A percentile compares a stretch with the other conserved stretches of the same genome.
Evolutionary conservation across 2,329 filamentous ascomycete genomes (phyloP).

Genomic region (Verticillium nubilum): DNA sequence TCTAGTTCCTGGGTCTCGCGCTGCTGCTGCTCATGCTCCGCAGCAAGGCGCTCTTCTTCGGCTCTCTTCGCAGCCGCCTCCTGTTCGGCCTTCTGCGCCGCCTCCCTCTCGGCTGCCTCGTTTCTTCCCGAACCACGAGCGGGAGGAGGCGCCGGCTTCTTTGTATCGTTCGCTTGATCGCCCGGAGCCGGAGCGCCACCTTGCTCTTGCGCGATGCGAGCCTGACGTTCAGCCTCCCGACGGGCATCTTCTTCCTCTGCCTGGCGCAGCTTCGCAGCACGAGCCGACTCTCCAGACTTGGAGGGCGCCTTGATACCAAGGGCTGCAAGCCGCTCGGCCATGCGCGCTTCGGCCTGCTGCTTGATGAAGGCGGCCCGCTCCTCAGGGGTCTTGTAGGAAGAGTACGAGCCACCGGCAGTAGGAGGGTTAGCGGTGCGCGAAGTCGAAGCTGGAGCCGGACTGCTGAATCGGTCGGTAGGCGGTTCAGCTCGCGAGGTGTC

Average conservation of each 20-base stretch:
- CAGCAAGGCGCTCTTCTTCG: conserved; percentile 60
- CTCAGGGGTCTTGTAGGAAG: conserved; percentile 83
- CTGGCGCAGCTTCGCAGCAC: conserved; percentile 78
- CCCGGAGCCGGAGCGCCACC: conserved; percentile 51
- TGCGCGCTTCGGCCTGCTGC: conserved; percentile 92
- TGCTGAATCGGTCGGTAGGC: conserved; percentile 14
- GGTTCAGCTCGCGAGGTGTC: conserved; percentile 22
- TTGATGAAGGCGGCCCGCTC: conserved; percentile 95
- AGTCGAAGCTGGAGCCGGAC: conserved; percentile 40
- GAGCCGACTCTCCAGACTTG: conserved; percentile 73
- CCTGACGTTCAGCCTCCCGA: conserved; percentile 81
- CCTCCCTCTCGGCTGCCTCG: conserved; percentile 52
- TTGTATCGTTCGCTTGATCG: conserved; percentile 40
- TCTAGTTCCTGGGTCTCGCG: conserved; percentile 70
- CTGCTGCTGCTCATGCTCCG: conserved; percentile 72
- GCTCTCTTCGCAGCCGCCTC: conserved; percentile 51
- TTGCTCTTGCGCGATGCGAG: conserved; percentile 74
- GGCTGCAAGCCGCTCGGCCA: conserved; percentile 92
- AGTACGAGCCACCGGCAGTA: conserved; percentile 61
- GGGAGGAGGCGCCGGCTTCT: conserved; percentile 74
- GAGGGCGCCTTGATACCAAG: conserved; percentile 81
- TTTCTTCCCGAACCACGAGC: conserved; percentile 63
- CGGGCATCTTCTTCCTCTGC: conserved; percentile 92
- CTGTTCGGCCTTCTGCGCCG: conserved; percentile 49
- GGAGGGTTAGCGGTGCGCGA: conserved; percentile 48